Conservation (phyloP, 2,329 filamentous ascomycete species). For the Cytospora piceicola region DNA sequence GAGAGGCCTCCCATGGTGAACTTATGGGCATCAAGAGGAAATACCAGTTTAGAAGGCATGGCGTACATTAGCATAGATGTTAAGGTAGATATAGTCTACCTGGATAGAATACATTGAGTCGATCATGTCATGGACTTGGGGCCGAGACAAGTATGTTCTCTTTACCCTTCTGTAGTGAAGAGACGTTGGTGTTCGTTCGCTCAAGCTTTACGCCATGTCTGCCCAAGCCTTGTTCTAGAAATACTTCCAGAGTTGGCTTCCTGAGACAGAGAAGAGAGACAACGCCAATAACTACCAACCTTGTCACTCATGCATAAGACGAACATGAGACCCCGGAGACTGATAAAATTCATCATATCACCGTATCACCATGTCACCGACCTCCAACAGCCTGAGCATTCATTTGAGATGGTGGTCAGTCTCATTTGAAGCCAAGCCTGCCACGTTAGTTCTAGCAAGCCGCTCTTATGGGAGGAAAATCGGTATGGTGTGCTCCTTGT, state of each 20-base stretch:
- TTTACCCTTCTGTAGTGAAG: background rate
- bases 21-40: background rate
- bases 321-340: background rate
- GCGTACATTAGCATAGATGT: conserved; percentile 11
- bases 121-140: conserved; percentile 4
- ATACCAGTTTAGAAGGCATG: conserved; percentile 11
- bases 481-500: background rate
- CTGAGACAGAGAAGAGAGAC: background rate
- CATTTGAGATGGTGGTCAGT: background rate
- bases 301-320: background rate
- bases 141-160: background rate
- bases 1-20: conserved; percentile 3
- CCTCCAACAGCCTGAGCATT: background rate
- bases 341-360: background rate
- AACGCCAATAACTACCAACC: background rate
- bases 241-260: background rate
- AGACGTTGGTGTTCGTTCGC: background rate
- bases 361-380: background rate
- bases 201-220: background rate
- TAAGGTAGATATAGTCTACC: conserved; percentile 15
- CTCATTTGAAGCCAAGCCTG: background rate
- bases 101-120: background rate
- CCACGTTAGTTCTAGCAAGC: background rate
- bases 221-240: background rate
- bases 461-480: conserved; percentile 12